A percentile compares a stretch with the other conserved stretches of the same genome.
These are phyloP conservation scores for Hypoxylon subgilvum DNA, from an alignment of 495 filamentous ascomycete genomes.

Conservation along the genomic window DNA sequence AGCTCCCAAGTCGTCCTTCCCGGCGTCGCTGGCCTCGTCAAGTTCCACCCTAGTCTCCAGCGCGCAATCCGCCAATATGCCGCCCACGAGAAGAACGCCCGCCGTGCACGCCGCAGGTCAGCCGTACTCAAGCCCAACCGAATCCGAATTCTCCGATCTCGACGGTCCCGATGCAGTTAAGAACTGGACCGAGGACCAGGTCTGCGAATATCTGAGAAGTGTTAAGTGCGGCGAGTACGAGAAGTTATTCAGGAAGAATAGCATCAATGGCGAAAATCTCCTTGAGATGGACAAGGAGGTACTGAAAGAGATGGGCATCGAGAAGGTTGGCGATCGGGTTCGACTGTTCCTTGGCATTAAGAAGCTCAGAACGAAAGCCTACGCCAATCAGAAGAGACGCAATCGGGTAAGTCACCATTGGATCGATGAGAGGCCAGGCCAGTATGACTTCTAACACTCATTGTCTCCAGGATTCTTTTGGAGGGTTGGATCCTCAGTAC, in stretches of 20 bases:
- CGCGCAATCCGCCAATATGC: constrained; percentile 61
- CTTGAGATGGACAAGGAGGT: constrained; percentile 96
- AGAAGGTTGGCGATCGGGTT: constrained; percentile 97
- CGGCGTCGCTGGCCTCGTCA: constrained; percentile 65
- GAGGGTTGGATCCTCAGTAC: constrained; percentile 65
- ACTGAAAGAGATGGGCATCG: constrained; percentile 96
- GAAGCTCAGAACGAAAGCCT: constrained; percentile 82
- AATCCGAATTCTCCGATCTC: constrained; percentile 91
- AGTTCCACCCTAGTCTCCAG: constrained; percentile 59
- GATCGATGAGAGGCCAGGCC: constrained; percentile 42
- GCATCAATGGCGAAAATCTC: constrained; percentile 95
- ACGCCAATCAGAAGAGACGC: constrained; percentile 81
- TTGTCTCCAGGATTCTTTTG: constrained; percentile 68
- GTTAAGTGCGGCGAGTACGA: constrained; percentile 95
- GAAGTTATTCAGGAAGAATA: constrained; percentile 85
- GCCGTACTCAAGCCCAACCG: constrained; percentile 82
- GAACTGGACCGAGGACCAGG: constrained; percentile 89
- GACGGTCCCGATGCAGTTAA: constrained; percentile 60
- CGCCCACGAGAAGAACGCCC: constrained; percentile 59
- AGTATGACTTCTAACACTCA: constrained; percentile 8
- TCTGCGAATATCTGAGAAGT: constrained; percentile 85
- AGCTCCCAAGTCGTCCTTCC: constrained; percentile 81
- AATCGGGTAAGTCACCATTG: constrained; percentile 73
- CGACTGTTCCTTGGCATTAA: constrained; percentile 92
- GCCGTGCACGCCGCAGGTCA: constrained; percentile 65